These are phyloP conservation scores for Parastagonospora nodorum DNA, from an alignment of 2,329 filamentous ascomycete species.

Conservation along the genomic window DNA sequence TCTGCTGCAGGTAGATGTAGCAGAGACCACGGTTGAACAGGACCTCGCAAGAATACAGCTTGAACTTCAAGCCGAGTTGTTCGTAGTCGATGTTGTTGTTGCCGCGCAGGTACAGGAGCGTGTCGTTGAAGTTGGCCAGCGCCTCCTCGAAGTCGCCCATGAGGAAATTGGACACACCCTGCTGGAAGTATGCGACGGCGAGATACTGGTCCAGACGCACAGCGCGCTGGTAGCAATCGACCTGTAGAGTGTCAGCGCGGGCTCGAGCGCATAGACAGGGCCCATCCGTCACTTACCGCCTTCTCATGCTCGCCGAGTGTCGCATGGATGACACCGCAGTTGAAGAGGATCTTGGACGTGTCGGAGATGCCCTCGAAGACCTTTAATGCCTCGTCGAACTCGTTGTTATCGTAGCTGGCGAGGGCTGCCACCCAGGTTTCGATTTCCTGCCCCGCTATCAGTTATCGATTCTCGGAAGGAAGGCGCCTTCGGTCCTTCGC, in stretches of 20 bases:
- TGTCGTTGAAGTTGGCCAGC: slow-evolving; percentile 98
- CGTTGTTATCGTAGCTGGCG: slow-evolving; percentile 91
- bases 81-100: slow-evolving; percentile 99
- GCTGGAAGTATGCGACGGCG: slow-evolving; percentile 96
- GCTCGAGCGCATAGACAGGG: slow-evolving; percentile 1
- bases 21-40: slow-evolving; percentile 96
- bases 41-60: slow-evolving; percentile 95
- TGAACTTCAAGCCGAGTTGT: slow-evolving; percentile 92
- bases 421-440: slow-evolving; percentile 97
- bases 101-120: slow-evolving; percentile 87
- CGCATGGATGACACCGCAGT: slow-evolving; percentile 96
- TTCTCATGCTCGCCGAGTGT: slow-evolving; percentile 95
- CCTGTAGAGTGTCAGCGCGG: slow-evolving; percentile 58
- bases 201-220: slow-evolving; percentile 92
- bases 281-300: slow-evolving; percentile 67
- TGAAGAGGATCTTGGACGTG: slow-evolving; percentile 98
- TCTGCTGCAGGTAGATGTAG: slow-evolving; percentile 95
- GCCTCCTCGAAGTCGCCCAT: slow-evolving; percentile 97
- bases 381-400: slow-evolving; percentile 86
- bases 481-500: slow-evolving; percentile 1
- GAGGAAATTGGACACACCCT: slow-evolving; percentile 97
- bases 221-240: slow-evolving; percentile 92
- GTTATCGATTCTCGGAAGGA: slow-evolving; percentile 21
- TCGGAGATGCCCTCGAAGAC: slow-evolving; percentile 88
- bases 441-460: slow-evolving; percentile 74